Conservation (phyloP, 2,329 filamentous ascomycete species). For the Curvularia sp. region DNA sequence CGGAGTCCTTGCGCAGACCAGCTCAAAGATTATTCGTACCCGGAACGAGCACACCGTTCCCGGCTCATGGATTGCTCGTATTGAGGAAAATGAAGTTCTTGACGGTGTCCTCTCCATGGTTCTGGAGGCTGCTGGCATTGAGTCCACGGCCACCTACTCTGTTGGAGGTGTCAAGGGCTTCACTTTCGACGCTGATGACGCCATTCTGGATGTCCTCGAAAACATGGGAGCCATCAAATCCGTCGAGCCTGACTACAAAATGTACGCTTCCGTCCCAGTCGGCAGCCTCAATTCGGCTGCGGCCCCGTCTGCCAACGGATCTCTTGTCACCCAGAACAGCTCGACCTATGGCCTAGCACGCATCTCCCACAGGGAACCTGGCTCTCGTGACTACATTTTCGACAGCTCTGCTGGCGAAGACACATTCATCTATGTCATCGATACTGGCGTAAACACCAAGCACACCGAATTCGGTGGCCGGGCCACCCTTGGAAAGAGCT, state of each 20-base stretch:
- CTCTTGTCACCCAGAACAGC: neutral
- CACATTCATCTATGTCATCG: conserved; percentile 66
- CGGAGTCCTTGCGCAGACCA: neutral
- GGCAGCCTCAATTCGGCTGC: neutral
- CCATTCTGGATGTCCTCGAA: neutral
- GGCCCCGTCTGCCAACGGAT: neutral
- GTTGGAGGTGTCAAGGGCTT: conserved; percentile 1
- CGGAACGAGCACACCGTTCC: neutral
- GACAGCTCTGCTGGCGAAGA: conserved; percentile 47
- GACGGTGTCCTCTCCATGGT: neutral
- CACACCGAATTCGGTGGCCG: conserved; percentile 56
- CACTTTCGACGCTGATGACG: neutral
- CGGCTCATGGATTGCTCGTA: neutral
- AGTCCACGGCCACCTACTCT: neutral
- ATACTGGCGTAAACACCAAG: conserved; percentile 65
- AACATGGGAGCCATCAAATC: neutral
- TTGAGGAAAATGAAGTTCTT: neutral
- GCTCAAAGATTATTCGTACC: neutral
- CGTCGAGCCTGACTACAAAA: conserved; percentile 1
- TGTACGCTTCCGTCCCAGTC: conserved; percentile 1
- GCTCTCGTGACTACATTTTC: conserved; percentile 45
- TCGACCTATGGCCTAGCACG: conserved; percentile 48
- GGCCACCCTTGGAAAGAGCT: conserved; percentile 38
- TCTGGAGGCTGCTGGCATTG: neutral
- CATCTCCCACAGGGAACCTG: conserved; percentile 44